Percentiles rank a stretch among this genome's conserved stretches.
These are phyloP conservation scores for Pisolithus microcarpus DNA, from an alignment of 768 basidiomycete genomes.

Conservation along the genomic window DNA sequence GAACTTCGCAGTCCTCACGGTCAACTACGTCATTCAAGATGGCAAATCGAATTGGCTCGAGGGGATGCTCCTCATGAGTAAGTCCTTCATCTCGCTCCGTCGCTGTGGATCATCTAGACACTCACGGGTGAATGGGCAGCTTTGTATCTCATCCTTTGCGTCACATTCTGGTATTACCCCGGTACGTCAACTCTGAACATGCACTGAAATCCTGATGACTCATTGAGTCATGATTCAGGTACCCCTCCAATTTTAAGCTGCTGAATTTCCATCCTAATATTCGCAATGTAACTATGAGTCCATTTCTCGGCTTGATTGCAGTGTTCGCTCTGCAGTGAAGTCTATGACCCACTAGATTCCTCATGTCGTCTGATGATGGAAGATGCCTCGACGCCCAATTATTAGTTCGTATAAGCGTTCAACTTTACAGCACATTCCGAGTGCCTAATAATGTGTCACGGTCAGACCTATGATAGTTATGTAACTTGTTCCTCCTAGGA, in stretches of 20 bases:
- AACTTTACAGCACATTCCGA: too few species aligned
- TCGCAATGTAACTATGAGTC: too few species aligned
- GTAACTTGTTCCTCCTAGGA: too few species aligned
- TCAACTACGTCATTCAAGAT: conserved; percentile 80
- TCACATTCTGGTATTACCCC: conserved; percentile 49
- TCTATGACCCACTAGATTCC: too few species aligned
- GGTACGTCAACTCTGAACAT: conserved; percentile 22
- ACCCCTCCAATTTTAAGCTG: neutral
- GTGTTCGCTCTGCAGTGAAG: too few species aligned
- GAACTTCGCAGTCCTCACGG: conserved; percentile 55
- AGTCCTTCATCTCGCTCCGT: conserved; percentile 7
- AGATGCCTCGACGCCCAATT: too few species aligned
- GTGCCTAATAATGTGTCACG: too few species aligned
- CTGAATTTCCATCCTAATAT: neutral
- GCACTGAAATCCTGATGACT: neutral
- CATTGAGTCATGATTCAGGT: neutral
- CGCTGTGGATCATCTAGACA: neutral
- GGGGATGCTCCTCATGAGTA: conserved; percentile 70
- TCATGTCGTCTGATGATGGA: too few species aligned
- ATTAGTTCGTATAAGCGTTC: too few species aligned
- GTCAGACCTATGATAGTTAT: too few species aligned
- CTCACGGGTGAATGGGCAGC: conserved; percentile 21
- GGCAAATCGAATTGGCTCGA: conserved; percentile 94
- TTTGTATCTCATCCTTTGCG: conserved; percentile 50
- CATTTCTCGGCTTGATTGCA: too few species aligned